Evolutionary conservation across 805 yeast genomes (phyloP).

Genomic region (Candida parachauliodes): DNA sequence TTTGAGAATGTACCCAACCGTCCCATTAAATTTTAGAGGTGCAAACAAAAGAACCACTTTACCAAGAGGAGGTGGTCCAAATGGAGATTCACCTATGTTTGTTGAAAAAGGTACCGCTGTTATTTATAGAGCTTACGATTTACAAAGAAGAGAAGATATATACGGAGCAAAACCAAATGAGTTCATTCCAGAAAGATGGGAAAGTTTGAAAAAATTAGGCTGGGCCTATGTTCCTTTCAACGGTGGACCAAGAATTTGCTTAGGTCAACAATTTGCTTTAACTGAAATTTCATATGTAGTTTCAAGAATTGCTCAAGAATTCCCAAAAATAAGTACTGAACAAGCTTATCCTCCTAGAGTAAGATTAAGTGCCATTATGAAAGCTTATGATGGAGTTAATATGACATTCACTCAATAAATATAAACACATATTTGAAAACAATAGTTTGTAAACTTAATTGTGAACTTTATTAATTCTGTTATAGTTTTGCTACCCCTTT

Average conservation of each 20-base stretch:
- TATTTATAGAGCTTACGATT: slow-evolving; percentile 15
- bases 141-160: slow-evolving; percentile 19
- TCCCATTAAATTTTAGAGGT: slow-evolving; percentile 26
- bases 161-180: slow-evolving; percentile 32
- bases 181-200: slow-evolving; percentile 41
- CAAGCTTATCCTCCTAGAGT: slow-evolving; percentile 5
- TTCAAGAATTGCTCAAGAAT: slow-evolving; percentile 28
- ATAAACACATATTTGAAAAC: no score
- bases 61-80: slow-evolving; percentile 32
- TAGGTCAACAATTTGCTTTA: slow-evolving; percentile 55
- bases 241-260: slow-evolving; percentile 54
- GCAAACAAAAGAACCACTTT: slow-evolving; percentile 26
- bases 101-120: slow-evolving; percentile 18
- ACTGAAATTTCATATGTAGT: slow-evolving; percentile 47
- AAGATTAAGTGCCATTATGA: slow-evolving; percentile 1
- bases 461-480: no score
- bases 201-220: slow-evolving; percentile 24
- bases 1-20: slow-evolving; percentile 35
- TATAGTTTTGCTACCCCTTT: no score
- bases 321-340: slow-evolving; percentile 2
- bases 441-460: no score
- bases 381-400: neutral
- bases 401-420: neutral
- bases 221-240: slow-evolving; percentile 53
- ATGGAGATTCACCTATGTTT: slow-evolving; percentile 21